Conservation (phyloP, 2,329 filamentous ascomycete genomes). For the Ascochyta pisi region DNA sequence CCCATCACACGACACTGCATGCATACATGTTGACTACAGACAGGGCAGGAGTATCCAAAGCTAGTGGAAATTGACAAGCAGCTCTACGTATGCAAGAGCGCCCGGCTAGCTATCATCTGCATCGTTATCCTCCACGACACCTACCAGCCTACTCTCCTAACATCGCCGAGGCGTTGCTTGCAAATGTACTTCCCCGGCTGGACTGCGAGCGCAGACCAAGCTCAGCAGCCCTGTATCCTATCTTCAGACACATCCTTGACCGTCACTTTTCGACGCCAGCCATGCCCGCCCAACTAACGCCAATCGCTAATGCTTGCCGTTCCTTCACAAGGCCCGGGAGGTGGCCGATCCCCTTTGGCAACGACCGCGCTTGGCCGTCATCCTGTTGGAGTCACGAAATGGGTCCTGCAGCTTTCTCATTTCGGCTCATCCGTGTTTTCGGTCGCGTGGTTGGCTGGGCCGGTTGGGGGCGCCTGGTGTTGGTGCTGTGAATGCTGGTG, state of each 20-base stretch:
- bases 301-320: conserved; percentile 47
- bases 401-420: conserved; percentile 33
- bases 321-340: conserved; percentile 41
- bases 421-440: conserved; percentile 47
- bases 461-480: conserved; percentile 45
- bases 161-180: neutral
- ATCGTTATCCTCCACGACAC: neutral
- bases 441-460: conserved; percentile 43
- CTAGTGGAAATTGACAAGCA: conserved; percentile 1
- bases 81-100: conserved; percentile 6
- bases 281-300: conserved; percentile 40
- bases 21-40: neutral
- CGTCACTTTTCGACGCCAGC: conserved; percentile 24
- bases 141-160: neutral
- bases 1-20: neutral
- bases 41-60: conserved; percentile 5
- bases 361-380: conserved; percentile 12
- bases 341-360: conserved; percentile 26
- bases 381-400: conserved; percentile 20
- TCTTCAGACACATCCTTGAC: neutral
- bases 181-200: neutral
- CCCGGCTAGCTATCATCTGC: conserved; percentile 9
- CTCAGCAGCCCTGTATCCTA: neutral
- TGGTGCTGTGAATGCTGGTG: conserved; percentile 50
- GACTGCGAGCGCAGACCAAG: neutral